Evolutionary conservation across 768 basidiomycete genomes (phyloP).

Genomic region (Tricholoma flavovirens): DNA sequence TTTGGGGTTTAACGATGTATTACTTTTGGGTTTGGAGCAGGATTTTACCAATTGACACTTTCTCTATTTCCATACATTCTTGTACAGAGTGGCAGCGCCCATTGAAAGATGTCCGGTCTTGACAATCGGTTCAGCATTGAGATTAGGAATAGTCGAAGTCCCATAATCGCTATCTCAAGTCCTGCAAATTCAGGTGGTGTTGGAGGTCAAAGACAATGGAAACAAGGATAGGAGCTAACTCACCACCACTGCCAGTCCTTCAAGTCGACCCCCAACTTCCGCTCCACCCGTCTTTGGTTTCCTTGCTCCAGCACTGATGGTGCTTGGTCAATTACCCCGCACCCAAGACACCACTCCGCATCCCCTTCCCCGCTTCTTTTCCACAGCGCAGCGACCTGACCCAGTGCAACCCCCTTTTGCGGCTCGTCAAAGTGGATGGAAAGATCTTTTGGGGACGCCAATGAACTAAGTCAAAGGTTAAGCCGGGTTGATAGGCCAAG

Average conservation of each 20-base stretch:
- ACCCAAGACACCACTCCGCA: conserved; percentile 77
- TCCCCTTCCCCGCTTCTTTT: conserved; percentile 52
- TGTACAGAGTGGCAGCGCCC: too few relatives aligned
- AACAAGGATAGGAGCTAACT: background rate
- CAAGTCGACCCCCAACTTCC: background rate
- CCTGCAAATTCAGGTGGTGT: background rate
- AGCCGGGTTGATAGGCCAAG: background rate
- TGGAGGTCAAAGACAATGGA: background rate
- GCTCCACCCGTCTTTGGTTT: background rate
- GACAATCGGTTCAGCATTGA: too few relatives aligned
- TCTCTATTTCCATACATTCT: too few relatives aligned
- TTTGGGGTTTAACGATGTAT: too few relatives aligned
- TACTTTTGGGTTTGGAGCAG: too few relatives aligned
- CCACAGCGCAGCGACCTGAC: conserved; percentile 77
- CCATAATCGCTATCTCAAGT: background rate
- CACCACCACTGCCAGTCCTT: background rate
- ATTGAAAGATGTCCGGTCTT: too few relatives aligned
- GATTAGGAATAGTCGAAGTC: too few relatives aligned
- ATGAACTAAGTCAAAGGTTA: conserved; percentile 15
- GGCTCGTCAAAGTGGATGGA: conserved; percentile 51
- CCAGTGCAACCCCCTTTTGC: conserved; percentile 65
- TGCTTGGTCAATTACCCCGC: conserved; percentile 53
- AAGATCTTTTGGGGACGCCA: conserved; percentile 18
- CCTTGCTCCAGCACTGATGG: background rate
- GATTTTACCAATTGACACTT: too few relatives aligned